Evolutionary conservation across 2,329 filamentous ascomycete genomes (phyloP).

Genomic region (Diplodia scrobiculata): DNA sequence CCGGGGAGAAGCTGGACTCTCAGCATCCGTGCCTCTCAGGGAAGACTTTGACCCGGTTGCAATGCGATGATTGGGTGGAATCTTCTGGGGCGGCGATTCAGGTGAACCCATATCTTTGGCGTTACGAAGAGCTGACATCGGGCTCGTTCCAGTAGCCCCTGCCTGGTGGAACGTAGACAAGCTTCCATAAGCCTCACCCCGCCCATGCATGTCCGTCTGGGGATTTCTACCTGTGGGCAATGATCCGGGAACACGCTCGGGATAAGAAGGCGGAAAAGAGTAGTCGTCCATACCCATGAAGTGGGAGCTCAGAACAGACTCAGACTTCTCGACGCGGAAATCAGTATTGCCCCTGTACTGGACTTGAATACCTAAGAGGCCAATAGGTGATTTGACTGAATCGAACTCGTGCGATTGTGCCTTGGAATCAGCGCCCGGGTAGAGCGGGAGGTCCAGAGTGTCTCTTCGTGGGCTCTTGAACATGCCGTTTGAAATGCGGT

Average conservation of each 20-base stretch:
- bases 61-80: slow-evolving; percentile 50
- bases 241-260: slow-evolving; percentile 69
- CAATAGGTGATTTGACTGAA: slow-evolving; percentile 81
- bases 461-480: slow-evolving; percentile 61
- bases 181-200: slow-evolving; percentile 83
- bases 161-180: slow-evolving; percentile 83
- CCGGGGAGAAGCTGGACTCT: slow-evolving; percentile 55
- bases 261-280: slow-evolving; percentile 78
- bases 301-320: slow-evolving; percentile 84
- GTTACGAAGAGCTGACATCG: slow-evolving; percentile 77
- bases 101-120: slow-evolving; percentile 60
- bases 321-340: slow-evolving; percentile 88
- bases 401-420: slow-evolving; percentile 79
- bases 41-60: slow-evolving; percentile 55
- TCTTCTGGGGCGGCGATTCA: slow-evolving; percentile 55
- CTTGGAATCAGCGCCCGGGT: slow-evolving; percentile 55
- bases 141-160: slow-evolving; percentile 77
- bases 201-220: slow-evolving; percentile 56
- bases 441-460: slow-evolving; percentile 69
- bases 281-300: slow-evolving; percentile 91
- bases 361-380: slow-evolving; percentile 77
- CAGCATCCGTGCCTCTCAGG: slow-evolving; percentile 55
- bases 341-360: slow-evolving; percentile 85
- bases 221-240: slow-evolving; percentile 64
- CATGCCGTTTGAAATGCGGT: slow-evolving; percentile 71